Evolutionary conservation across 768 basidiomycete species (phyloP), one percentile per base, ranked within the genome.

Genomic region (Pulveroboletus ravenelii): DNA sequence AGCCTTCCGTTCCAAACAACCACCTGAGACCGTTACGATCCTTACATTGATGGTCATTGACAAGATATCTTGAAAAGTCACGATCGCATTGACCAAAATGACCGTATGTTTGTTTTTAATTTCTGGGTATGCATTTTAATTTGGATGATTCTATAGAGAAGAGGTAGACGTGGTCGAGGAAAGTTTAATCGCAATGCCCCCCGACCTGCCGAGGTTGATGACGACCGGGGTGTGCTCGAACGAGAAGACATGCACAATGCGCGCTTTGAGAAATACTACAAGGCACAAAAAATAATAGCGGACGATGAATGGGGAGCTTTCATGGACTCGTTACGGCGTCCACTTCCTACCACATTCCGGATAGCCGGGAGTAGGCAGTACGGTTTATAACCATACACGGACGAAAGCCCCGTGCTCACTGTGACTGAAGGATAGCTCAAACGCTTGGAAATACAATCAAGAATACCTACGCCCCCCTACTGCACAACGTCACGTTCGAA

Each of bases 281-380:
- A 78, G 61, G 77, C 82, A 0, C 94, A 96, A 67, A 75, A 78
- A 13, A 82, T 95, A 40, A 70, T 96, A 5, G 72, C 82, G 1
- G 82, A 85, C 0, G 78, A 81, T 2, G 90, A 98, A 65, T 98
- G 92, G 90, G 77, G 82, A 0, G 42, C 56, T 1, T 87, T 97
- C 52, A 68, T 93, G 56, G 75, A 79, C 6, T 66, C 78, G 1
- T 65, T 95, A 50, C 77, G 80, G 38, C 73, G 73, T 25, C 88
- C 89, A 34, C 72, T 98, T 36, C 96, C 96, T 4, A 95, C 92
- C 1, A 96, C 94, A 0, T 99, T 99, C 68, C 78, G 96, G 36
- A 84, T 99, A 15, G 85, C 93, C 0, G 91, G 93, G 0, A 91
- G 85, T 56, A 77, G 92, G 65, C 79, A 87, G 94, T 94, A 65